Conservation (phyloP, 768 basidiomycete genomes). For the Psilocybe cyanescens region DNA sequence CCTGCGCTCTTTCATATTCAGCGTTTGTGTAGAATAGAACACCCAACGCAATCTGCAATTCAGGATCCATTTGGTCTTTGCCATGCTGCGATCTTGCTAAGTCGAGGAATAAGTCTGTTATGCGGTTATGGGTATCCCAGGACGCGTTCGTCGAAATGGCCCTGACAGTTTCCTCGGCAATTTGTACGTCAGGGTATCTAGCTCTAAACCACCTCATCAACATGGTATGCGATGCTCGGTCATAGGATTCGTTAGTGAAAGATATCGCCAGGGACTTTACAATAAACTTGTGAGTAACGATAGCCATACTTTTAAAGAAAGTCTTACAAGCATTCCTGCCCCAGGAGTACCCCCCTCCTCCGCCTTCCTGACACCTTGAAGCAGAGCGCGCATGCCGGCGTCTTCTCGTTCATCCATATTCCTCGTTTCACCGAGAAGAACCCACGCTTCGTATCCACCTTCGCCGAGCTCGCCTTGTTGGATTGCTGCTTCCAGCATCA, state of each 20-base stretch:
- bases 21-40: slow-evolving; percentile 89
- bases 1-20: slow-evolving; percentile 88
- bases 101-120: slow-evolving; percentile 82
- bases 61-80: slow-evolving; percentile 76
- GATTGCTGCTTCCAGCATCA: slow-evolving; percentile 91
- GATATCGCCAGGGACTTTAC: slow-evolving; percentile 90
- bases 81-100: slow-evolving; percentile 85
- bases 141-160: slow-evolving; percentile 58
- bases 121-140: slow-evolving; percentile 82
- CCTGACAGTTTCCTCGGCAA: slow-evolving; percentile 59
- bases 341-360: slow-evolving; percentile 67
- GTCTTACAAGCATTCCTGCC: slow-evolving; percentile 73
- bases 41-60: slow-evolving; percentile 92
- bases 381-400: slow-evolving; percentile 77
- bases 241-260: slow-evolving; percentile 93
- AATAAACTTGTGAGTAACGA: slow-evolving; percentile 15
- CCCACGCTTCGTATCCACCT: slow-evolving; percentile 90
- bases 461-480: slow-evolving; percentile 80
- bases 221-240: slow-evolving; percentile 83
- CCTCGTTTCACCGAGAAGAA: slow-evolving; percentile 86
- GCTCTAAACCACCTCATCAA: slow-evolving; percentile 85
- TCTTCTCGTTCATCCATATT: slow-evolving; percentile 91
- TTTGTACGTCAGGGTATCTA: slow-evolving; percentile 58
- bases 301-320: neutral
- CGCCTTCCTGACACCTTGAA: slow-evolving; percentile 70